A percentile compares a stretch with the other conserved stretches of the same genome.
These are phyloP conservation scores for Enterocytospora artemiae DNA, from an alignment of 371 early-diverging fungal species.

Conservation along the genomic window DNA sequence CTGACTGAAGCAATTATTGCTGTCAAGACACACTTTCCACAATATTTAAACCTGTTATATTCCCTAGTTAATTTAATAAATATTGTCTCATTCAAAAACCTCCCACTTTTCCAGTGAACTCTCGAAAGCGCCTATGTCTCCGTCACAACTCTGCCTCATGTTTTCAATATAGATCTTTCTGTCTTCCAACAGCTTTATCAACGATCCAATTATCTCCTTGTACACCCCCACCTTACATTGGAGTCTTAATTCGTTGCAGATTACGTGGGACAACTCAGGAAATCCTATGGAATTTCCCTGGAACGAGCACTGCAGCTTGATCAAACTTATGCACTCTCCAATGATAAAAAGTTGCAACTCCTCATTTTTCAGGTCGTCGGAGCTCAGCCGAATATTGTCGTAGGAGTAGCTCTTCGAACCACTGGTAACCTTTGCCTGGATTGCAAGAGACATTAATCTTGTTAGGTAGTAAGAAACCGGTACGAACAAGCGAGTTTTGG, in stretches of 20 bases:
- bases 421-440: neutral
- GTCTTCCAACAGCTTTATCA: slow-evolving; percentile 7
- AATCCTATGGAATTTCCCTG: slow-evolving; percentile 16
- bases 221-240: slow-evolving; percentile 3
- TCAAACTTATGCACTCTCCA: slow-evolving; percentile 1
- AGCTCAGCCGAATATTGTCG: slow-evolving; percentile 4
- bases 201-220: slow-evolving; percentile 7
- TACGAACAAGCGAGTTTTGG: slow-evolving; percentile 1
- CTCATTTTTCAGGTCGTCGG: slow-evolving; percentile 13
- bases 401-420: neutral
- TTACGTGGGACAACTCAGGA: slow-evolving; percentile 10
- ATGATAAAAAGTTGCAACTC: slow-evolving; percentile 16
- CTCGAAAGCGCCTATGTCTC: neutral
- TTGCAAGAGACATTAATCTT: neutral
- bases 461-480: slow-evolving; percentile 2
- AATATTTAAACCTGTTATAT: neutral
- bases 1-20: neutral
- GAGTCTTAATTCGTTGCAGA: slow-evolving; percentile 3
- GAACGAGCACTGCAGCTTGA: neutral
- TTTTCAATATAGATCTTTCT: slow-evolving; percentile 10
- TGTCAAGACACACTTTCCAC: neutral
- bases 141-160: neutral
- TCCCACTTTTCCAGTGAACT: neutral
- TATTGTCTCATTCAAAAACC: neutral
- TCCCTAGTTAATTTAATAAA: neutral